Evolutionary conservation across 2,329 filamentous ascomycete species (phyloP), one percentile per base, ranked within the genome.

Genomic region (Xylaria sp.): DNA sequence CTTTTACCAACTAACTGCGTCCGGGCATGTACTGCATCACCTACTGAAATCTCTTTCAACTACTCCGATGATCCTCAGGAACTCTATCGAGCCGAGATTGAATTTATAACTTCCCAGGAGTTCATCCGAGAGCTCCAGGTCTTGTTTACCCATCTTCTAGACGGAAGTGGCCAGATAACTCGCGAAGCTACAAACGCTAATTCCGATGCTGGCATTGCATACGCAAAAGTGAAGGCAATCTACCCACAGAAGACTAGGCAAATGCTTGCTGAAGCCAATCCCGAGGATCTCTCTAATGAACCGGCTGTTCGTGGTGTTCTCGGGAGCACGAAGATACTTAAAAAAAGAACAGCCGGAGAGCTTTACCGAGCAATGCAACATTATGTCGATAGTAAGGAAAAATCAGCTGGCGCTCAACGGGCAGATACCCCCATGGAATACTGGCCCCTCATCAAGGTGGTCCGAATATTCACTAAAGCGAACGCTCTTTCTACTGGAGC

Each of bases 391-490:
- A 78, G 76, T 54, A 76, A 74, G 56, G 76, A 77, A 67, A 78
- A 76, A 69, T 66, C 67, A 4, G 71, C 67, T 28, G 64, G 66
- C 7, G 13, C 56, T 33, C n/a, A 70, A 25, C 43, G 71, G 68
- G 20, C 12, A 7, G 68, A 67, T 12, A 13, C 51, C 5, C 33
- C 62, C 7, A 76, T 75, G 69, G 75, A 77, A 41, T 76, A 74
- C 33, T 77, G 75, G 75, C 75, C 75, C 0, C 77, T 88, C 43
- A 85, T 88, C 72, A 86, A 85, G 68, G 84, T 85, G 0, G 85
- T 89, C 31, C 75, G 77, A 8, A 72, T 82, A 9, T 82, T 77
- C 33, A 75, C 78, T 18, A 80, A 79, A 59, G 76, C 80, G 0
- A 54, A 75, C 3, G 76, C 76, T 1, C 75, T 83, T 3, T 77